phyloP scores from a whole-genome alignment of 2,329 filamentous ascomycete species.

The Ophiostoma sp. region DNA sequence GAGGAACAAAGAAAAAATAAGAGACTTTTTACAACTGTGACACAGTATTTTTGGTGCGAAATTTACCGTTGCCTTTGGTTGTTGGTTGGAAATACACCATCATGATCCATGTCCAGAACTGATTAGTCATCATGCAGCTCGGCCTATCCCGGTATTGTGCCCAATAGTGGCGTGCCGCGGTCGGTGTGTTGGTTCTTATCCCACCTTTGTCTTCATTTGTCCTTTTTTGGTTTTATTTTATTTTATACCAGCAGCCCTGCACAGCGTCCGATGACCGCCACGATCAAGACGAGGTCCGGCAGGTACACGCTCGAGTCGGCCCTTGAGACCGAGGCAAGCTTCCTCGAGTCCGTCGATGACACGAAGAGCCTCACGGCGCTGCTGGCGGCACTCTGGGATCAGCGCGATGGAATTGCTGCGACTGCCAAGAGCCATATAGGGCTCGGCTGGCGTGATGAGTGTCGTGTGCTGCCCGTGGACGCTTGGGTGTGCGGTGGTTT shows the following conservation, averaged over 20 bases:
- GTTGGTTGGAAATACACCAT: not conserved
- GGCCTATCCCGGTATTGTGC: not conserved
- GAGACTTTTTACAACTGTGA: not conserved
- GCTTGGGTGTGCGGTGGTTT: conserved; percentile 10
- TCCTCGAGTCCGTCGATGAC: conserved; percentile 3
- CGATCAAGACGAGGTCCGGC: conserved; percentile 12
- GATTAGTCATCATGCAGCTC: conserved; percentile 10
- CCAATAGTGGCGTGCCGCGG: conserved; percentile 1
- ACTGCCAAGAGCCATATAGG: conserved; percentile 1
- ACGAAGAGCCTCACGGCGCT: not conserved
- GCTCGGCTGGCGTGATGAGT: conserved; percentile 10
- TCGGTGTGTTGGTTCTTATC: not conserved
- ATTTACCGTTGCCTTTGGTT: not conserved
- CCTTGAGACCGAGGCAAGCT: not conserved
- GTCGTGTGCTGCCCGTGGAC: not conserved
- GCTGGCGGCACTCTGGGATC: conserved; percentile 12
- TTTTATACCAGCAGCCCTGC: not conserved
- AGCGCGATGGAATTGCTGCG: conserved; percentile 5
- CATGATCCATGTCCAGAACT: not conserved
- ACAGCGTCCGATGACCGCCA: not conserved
- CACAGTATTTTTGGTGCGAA: not conserved
- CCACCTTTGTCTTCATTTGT: not conserved
- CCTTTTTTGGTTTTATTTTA: not conserved
- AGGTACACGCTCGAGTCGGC: conserved; percentile 12
- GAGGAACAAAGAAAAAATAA: not conserved